Base-by-base conservation (phyloP, 768 basidiomycete species). In the Amanita polypyramis region DNA sequence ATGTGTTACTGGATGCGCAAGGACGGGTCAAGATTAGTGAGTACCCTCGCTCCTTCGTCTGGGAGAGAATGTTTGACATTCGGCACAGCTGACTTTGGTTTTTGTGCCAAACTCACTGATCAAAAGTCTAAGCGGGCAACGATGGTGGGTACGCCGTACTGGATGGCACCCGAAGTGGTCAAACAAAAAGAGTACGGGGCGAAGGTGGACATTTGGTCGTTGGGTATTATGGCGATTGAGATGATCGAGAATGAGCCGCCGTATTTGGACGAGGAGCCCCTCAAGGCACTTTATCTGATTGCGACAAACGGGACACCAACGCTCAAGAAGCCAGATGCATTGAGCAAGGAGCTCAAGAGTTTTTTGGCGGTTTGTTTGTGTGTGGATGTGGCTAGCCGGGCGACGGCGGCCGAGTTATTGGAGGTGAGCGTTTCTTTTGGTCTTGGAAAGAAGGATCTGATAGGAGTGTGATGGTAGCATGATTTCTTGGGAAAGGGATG, bases 121-220 rank as follows among this genome's bases (percentile, higher is more conserved):
- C 89, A 95, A 66, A 96, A 95, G 64, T 93, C 88, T 35, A 95
- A 95, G 65, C 86, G 93, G 45, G 92, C 92, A 25, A 95, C 92
- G n/a, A 95, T 95, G 93, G 92, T 96, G 3, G 93, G 93, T 29
- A 95, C 92, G 9, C 93, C 93, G 1, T 95, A 95, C 65, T 95
- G 93, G 93, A 96, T 96, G 93, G 93, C 93, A 2, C 93, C 93
- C n/a, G 93, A 96, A 63, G 91, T 96, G 45, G 92, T 96, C 58
- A 94, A 92, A 67, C 88, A 93, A 63, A 94, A 95, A 66, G 91
- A 93, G 64, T 96, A 96, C 59, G 92, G 93, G 39, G 89, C 91
- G 20, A 95, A 95, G 64, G 93, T 95, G 17, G 93, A 95, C 57
- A 91, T 96, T 43, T 96, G 93, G 93, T 92, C 89, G 10, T 76